Conservation (phyloP, 345 rosid species). For the Eucalyptus rudis region DNA sequence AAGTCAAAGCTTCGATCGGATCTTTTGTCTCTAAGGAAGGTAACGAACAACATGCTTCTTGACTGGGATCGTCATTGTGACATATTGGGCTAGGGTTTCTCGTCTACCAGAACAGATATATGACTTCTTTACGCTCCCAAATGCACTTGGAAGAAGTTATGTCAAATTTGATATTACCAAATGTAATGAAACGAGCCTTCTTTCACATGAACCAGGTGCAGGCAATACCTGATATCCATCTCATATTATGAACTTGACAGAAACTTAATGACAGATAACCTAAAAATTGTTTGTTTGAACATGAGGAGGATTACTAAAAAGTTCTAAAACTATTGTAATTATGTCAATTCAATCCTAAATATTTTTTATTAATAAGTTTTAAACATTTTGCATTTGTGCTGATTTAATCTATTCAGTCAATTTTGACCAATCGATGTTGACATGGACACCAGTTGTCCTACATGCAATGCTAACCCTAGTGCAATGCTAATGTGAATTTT, state of each 20-base stretch:
- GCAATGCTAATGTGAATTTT: accelerated
- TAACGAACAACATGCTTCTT: background rate
- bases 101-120: background rate
- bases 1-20: background rate
- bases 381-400: accelerated
- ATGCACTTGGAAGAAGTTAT: background rate
- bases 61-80: background rate
- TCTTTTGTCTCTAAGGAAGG: background rate
- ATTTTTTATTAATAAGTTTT: accelerated
- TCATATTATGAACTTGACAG: background rate
- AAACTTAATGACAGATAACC: background rate
- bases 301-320: too few species aligned
- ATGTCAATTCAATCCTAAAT: accelerated
- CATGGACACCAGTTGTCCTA: accelerated
- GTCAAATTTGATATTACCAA: background rate
- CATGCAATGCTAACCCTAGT: accelerated
- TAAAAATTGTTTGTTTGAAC: accelerated
- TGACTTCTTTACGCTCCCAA: background rate
- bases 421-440: accelerated
- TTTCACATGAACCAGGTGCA: background rate
- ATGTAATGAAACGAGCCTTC: background rate
- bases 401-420: accelerated
- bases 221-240: background rate
- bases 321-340: accelerated
- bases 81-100: background rate